Base-by-base conservation (phyloP, 2,329 filamentous ascomycete species). In the Penicillium sp. region DNA sequence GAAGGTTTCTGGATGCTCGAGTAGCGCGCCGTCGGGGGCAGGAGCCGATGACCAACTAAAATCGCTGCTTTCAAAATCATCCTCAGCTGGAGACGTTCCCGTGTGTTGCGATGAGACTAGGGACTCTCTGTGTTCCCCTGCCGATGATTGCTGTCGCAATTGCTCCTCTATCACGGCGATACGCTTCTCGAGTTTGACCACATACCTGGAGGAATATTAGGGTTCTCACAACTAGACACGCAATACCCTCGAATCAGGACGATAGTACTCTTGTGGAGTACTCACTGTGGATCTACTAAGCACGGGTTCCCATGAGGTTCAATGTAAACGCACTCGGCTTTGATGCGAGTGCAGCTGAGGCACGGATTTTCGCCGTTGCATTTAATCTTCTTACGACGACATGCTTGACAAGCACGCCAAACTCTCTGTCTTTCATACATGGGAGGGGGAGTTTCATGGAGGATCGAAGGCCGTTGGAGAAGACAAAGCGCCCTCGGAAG, bases 331-430 rank as follows among this genome's bases (percentile, higher is more conserved):
- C 58, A 60, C 12, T 60, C 53, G 23, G 36, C 46, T 23, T 46
- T 51, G 39, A 46, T 55, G 38, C 52, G 52, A 10, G 47, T 44
- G 33, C 54, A 56, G 24, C 53, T 57, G 39, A 55, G 53, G 45
- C 62, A 65, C n/a, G 62, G 61, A 36, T 61, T 56, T 31, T 54
- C 51, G 7, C 61, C 62, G 39, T 62, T 56, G 44, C 62, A 65
- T 33, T 60, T 58, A 47, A 63, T 57, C 48, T 65, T 65, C 38
- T 58, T 57, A 42, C 54, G 55, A 16, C 61, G 58, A 45, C 62
- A 65, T 41, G 56, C 47, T 36, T 61, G 54, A 42, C 62, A 65
- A 10, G 62, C 62, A 13, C 57, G 59, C 45, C 61, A 62, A 10
- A 60, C 61, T 5, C 62, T 48, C 15, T 62, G 53, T 9, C 59